Conservation (phyloP, 2,329 filamentous ascomycete species). For the Tympanopsis confertula region DNA sequence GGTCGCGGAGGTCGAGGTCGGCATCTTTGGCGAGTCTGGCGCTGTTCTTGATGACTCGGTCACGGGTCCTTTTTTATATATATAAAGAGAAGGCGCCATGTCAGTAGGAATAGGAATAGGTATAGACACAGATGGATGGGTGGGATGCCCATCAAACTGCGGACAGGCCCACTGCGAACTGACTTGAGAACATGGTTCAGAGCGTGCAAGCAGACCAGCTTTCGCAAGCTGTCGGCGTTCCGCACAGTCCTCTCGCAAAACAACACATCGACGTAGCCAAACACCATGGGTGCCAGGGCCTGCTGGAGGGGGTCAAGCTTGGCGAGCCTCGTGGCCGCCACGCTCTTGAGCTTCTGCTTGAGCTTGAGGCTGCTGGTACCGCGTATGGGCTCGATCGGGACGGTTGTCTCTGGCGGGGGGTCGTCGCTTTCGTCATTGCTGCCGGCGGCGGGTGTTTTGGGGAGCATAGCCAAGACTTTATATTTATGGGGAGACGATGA, state of each 20-base stretch:
- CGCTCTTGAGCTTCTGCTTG: conserved; percentile 57
- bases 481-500: not conserved
- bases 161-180: conserved; percentile 12
- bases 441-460: conserved; percentile 4
- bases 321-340: conserved; percentile 39
- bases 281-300: conserved; percentile 59
- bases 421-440: not conserved
- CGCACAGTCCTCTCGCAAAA: conserved; percentile 59
- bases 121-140: not conserved
- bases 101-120: conserved; percentile 2
- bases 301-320: conserved; percentile 52
- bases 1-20: conserved; percentile 71
- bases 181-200: conserved; percentile 87
- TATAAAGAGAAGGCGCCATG: conserved; percentile 7
- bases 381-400: conserved; percentile 20
- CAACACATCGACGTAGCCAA: conserved; percentile 72
- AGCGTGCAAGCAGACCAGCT: conserved; percentile 70
- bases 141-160: not conserved
- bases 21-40: conserved; percentile 60
- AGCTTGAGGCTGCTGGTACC: conserved; percentile 41
- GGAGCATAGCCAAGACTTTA: not conserved
- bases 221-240: conserved; percentile 61
- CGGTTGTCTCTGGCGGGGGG: conserved; percentile 5
- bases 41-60: conserved; percentile 87
- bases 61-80: conserved; percentile 54